Conservation (phyloP, 257 asterid genomes). For the Solanum sejunctum region DNA sequence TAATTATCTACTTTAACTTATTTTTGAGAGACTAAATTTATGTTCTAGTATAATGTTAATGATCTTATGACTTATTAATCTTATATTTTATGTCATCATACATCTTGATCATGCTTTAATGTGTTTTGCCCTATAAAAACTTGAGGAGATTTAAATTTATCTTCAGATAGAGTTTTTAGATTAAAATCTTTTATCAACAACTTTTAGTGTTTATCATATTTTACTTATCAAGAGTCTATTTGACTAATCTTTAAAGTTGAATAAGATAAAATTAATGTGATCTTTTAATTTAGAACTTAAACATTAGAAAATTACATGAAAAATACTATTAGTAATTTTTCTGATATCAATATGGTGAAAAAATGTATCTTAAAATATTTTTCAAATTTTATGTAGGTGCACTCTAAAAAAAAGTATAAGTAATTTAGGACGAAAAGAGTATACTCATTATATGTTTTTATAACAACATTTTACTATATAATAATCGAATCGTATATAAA, state of each 20-base stretch:
- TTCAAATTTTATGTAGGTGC: too few species aligned
- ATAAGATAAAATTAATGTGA: background rate
- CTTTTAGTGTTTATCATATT: background rate
- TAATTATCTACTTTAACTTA: background rate
- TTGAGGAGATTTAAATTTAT: background rate
- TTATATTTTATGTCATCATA: background rate
- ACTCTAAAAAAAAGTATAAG: too few species aligned
- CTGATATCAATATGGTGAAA: background rate
- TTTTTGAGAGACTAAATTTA: background rate
- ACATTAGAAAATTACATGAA: background rate
- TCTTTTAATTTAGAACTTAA: too few species aligned
- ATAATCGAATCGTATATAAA: background rate
- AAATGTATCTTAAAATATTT: background rate
- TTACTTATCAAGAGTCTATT: background rate
- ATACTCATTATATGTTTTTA: background rate
- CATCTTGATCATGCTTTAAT: background rate
- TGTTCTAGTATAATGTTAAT: background rate
- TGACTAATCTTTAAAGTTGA: background rate
- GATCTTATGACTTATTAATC: background rate
- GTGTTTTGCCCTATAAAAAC: background rate
- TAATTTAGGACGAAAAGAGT: too few species aligned
- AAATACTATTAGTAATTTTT: background rate
- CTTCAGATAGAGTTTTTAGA: background rate
- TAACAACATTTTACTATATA: background rate
- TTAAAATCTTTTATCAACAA: background rate